phyloP scores from a whole-genome alignment of 805 yeast genomes.

The Ogataea allantospora region DNA sequence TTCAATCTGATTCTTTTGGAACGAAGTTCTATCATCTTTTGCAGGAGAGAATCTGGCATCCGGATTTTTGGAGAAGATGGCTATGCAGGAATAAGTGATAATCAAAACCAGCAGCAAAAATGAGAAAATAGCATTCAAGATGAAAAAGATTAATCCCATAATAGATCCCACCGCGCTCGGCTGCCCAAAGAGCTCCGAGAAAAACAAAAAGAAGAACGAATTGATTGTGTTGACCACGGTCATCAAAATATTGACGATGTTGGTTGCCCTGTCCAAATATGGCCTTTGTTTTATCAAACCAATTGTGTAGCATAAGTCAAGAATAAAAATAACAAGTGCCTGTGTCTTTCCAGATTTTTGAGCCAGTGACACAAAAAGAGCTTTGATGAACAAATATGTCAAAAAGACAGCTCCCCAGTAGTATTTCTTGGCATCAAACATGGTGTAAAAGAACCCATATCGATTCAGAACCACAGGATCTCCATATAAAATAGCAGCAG shows the following conservation, averaged over 20 bases:
- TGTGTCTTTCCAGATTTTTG: constrained; percentile 83
- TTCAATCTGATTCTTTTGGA: constrained; percentile 46
- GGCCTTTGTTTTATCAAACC: constrained; percentile 67
- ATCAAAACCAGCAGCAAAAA: constrained; percentile 69
- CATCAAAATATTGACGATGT: constrained; percentile 69
- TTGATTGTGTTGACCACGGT: constrained; percentile 71
- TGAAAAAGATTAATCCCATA: constrained; percentile 90
- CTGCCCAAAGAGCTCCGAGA: constrained; percentile 81
- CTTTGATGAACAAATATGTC: constrained; percentile 60
- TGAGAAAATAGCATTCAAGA: constrained; percentile 86
- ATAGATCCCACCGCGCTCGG: constrained; percentile 74
- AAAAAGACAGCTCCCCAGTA: constrained; percentile 78
- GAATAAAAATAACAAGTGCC: constrained; percentile 68
- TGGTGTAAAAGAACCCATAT: constrained; percentile 86
- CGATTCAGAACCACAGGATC: constrained; percentile 68
- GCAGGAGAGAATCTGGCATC: constrained; percentile 88
- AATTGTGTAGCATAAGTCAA: constrained; percentile 70
- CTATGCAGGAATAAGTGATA: constrained; percentile 60
- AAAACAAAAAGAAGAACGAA: constrained; percentile 82
- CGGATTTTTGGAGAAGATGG: constrained; percentile 76
- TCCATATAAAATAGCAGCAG: constrained; percentile 86
- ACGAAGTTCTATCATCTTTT: constrained; percentile 87
- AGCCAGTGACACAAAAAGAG: constrained; percentile 71
- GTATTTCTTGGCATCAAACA: constrained; percentile 77
- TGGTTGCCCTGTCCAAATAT: constrained; percentile 79